These are phyloP conservation scores for Macadamia tetraphylla DNA, from an alignment of 164 flowering plant species.

Conservation along the genomic window DNA sequence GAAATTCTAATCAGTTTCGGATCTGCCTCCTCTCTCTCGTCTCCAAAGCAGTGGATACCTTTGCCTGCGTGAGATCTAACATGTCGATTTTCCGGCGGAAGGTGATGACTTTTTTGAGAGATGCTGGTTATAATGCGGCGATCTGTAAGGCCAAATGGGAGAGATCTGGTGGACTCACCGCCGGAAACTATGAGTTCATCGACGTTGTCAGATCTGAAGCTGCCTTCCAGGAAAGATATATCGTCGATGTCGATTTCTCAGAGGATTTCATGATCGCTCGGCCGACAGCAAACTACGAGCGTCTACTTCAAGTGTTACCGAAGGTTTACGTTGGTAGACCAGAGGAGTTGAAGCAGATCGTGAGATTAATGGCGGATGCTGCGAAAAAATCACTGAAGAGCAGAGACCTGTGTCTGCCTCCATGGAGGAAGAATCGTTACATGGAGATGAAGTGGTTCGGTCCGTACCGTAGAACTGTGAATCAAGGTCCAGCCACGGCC, in stretches of 20 bases:
- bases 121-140: slow-evolving; percentile 67
- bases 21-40: slow-evolving; percentile 30
- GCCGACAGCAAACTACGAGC: slow-evolving; percentile 39
- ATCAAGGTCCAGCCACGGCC: slow-evolving; percentile 12
- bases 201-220: slow-evolving; percentile 30
- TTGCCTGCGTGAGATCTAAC: slow-evolving; percentile 14
- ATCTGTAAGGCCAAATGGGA: slow-evolving; percentile 83
- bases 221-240: slow-evolving; percentile 28
- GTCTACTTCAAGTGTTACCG: slow-evolving; percentile 36
- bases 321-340: slow-evolving; percentile 43
- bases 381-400: slow-evolving; percentile 56
- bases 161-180: slow-evolving; percentile 35
- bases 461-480: slow-evolving; percentile 51
- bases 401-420: slow-evolving; percentile 36
- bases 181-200: slow-evolving; percentile 73
- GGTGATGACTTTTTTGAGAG: slow-evolving; percentile 49
- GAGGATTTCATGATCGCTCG: slow-evolving; percentile 74
- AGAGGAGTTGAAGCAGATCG: slow-evolving; percentile 62
- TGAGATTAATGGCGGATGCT: slow-evolving; percentile 41
- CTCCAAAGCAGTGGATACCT: slow-evolving; percentile 31
- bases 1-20: slow-evolving; percentile 37
- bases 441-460: slow-evolving; percentile 79
- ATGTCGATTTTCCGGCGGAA: slow-evolving; percentile 29
- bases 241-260: slow-evolving; percentile 55
- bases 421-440: slow-evolving; percentile 79